Evolutionary conservation across 371 early-diverging fungal species (phyloP).

Genomic region (Mucor lusitanicus): DNA sequence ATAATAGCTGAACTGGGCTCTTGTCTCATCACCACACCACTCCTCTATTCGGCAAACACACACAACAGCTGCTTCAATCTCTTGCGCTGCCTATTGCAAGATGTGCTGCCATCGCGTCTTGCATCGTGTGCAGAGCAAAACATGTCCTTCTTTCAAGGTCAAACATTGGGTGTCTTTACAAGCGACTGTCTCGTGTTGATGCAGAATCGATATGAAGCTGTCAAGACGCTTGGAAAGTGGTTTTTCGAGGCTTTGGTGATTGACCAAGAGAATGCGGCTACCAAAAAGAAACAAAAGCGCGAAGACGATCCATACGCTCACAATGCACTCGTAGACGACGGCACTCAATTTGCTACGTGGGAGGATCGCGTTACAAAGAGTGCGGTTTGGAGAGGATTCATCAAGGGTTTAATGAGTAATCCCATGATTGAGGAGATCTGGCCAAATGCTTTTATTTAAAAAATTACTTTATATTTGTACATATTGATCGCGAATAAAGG

Average conservation of each 20-base stretch:
- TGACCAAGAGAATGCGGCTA: constrained; percentile 23
- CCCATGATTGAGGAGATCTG: constrained; percentile 47
- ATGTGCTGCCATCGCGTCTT: constrained; percentile 35
- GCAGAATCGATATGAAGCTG: constrained; percentile 26
- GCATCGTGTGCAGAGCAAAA: constrained; percentile 24
- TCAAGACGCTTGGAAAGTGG: constrained; percentile 24
- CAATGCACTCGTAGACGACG: constrained; percentile 10
- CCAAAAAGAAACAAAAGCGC: constrained; percentile 1
- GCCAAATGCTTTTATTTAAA: constrained; percentile 41
- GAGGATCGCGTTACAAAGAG: constrained; percentile 32
- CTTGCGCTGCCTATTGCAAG: constrained; percentile 39
- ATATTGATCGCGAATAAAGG: background rate
- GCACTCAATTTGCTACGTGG: constrained; percentile 33
- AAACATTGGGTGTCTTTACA: constrained; percentile 53
- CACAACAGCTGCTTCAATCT: constrained; percentile 33
- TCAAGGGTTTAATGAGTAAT: constrained; percentile 55
- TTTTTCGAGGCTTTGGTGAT: constrained; percentile 39
- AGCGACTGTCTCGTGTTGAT: constrained; percentile 49
- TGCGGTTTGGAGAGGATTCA: constrained; percentile 49
- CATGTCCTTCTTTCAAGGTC: constrained; percentile 53
- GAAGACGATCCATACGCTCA: constrained; percentile 6
- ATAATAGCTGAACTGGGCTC: constrained; percentile 55
- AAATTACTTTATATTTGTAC: background rate
- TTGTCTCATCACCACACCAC: constrained; percentile 43
- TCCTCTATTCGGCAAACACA: constrained; percentile 24